Evolutionary conservation across 768 basidiomycete species (phyloP), one percentile per base, ranked within the genome.

Genomic region (Lactifluus echinatus): DNA sequence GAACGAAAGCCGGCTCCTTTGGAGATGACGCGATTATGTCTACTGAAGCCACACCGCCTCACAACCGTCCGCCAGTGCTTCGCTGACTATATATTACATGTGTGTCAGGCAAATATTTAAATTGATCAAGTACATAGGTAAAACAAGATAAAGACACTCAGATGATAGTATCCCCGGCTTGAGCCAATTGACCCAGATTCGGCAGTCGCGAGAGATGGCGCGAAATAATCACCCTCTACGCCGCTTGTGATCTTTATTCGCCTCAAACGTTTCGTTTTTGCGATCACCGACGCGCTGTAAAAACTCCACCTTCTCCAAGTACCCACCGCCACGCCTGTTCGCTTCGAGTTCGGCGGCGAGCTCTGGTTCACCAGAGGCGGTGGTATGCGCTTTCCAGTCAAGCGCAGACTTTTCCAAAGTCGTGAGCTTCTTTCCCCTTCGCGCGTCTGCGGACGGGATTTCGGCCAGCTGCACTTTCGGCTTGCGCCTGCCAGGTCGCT

Each of bases 351-450:
- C 86, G 62, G 89, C 84, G 58, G 80, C 77, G 8, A 84, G 65
- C 3, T 73, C 77, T 0, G 73, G 55, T 19, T 68, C 65, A 24
- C 69, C 64, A 50, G 77, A 70, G 0, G 76, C 59, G 19, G 75
- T 69, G 14, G 89, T 69, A 63, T 92, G 89, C 0, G 80, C 70
- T 28, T 77, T 76, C 91, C 91, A 93, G 66, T 93, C 91, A 79
- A 93, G 82, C 12, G 85, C 82, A 0, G 87, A 89, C 68, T 92
- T 93, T 60, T 91, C 89, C 14, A 93, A 75, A 24, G 89, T 92
- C 23, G 86, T 83, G 8, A 93, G 75, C 70, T 87, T 92, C 68
- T 86, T 89, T 2, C 82, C 74, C 65, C 84, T 89, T 36, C 70
- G 72, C 0, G 74, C 58, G 8, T 73, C 64, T 36, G 70, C 60